These are phyloP conservation scores for Nothophaeocryptopus gaeumannii DNA, from an alignment of 2,329 filamentous ascomycete genomes.

Conservation along the genomic window DNA sequence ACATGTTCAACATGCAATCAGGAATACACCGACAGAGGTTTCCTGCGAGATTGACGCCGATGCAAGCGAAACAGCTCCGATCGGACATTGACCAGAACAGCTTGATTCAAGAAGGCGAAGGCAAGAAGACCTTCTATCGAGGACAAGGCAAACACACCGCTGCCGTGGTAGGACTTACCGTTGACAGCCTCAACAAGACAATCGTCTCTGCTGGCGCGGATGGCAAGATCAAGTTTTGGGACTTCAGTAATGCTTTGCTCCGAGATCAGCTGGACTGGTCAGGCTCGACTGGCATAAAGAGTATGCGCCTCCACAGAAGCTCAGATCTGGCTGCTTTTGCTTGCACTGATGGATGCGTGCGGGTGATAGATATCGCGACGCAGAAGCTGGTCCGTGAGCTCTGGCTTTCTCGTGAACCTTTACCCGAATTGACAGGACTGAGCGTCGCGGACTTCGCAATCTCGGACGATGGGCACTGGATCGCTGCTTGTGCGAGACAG, in stretches of 20 bases:
- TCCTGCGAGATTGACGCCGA: constrained; percentile 72
- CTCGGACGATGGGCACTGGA: constrained; percentile 90
- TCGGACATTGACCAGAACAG: constrained; percentile 48
- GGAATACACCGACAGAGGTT: constrained; percentile 85
- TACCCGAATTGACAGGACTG: constrained; percentile 22
- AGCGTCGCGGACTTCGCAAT: constrained; percentile 55
- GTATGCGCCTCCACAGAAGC: constrained; percentile 73
- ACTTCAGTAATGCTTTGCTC: constrained; percentile 79
- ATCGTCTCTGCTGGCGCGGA: constrained; percentile 85
- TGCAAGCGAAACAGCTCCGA: constrained; percentile 73
- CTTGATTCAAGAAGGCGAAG: constrained; percentile 39
- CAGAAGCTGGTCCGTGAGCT: constrained; percentile 89
- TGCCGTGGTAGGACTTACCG: constrained; percentile 77
- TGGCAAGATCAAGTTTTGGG: constrained; percentile 96
- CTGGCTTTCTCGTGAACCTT: constrained; percentile 62
- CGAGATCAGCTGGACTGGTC: constrained; percentile 81
- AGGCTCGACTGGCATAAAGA: constrained; percentile 70
- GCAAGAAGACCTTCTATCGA: constrained; percentile 42
- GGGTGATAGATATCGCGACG: constrained; percentile 86
- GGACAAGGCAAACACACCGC: constrained; percentile 72
- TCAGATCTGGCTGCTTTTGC: constrained; percentile 85
- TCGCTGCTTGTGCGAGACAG: constrained; percentile 82
- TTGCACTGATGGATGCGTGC: constrained; percentile 83
- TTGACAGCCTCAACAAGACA: constrained; percentile 84
- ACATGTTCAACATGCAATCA: constrained; percentile 97